A percentile compares a stretch with the other conserved stretches of the same genome.
Evolutionary conservation across 2,329 filamentous ascomycete genomes (phyloP).

Genomic region (Calonectria naviculata): DNA sequence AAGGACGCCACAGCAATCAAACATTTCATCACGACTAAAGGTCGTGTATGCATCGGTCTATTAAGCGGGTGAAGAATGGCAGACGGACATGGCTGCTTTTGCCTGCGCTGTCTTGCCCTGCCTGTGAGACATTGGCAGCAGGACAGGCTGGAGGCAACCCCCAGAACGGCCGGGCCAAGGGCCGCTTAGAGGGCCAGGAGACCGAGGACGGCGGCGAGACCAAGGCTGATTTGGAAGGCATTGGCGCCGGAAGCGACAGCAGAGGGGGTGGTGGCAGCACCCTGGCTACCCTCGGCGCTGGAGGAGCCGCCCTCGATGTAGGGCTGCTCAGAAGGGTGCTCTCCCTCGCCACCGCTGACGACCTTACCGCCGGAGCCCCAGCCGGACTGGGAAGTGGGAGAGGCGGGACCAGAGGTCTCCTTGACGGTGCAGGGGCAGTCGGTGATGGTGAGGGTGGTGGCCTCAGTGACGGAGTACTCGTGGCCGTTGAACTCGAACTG

Average conservation of each 20-base stretch:
- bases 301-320: conserved; percentile 11
- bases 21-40: conserved; percentile 13
- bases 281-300: conserved; percentile 23
- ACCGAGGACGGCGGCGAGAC: conserved; percentile 38
- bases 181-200: conserved; percentile 44
- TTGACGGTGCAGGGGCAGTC: conserved; percentile 63
- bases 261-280: conserved; percentile 31
- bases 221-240: conserved; percentile 44
- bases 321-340: conserved; percentile 10
- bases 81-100: conserved; percentile 9
- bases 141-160: background rate
- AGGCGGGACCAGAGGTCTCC: conserved; percentile 41
- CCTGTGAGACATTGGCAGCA: background rate
- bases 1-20: conserved; percentile 18
- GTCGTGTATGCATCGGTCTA: conserved; percentile 17
- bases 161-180: background rate
- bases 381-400: conserved; percentile 22
- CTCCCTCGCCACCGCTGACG: background rate
- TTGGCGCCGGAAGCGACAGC: conserved; percentile 39
- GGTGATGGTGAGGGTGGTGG: conserved; percentile 65
- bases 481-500: conserved; percentile 61
- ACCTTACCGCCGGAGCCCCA: conserved; percentile 12
- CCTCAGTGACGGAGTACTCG: conserved; percentile 64
- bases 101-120: conserved; percentile 1
- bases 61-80: background rate